Conservation (phyloP, 345 rosid species). For the Gynandropsis gynandra region DNA sequence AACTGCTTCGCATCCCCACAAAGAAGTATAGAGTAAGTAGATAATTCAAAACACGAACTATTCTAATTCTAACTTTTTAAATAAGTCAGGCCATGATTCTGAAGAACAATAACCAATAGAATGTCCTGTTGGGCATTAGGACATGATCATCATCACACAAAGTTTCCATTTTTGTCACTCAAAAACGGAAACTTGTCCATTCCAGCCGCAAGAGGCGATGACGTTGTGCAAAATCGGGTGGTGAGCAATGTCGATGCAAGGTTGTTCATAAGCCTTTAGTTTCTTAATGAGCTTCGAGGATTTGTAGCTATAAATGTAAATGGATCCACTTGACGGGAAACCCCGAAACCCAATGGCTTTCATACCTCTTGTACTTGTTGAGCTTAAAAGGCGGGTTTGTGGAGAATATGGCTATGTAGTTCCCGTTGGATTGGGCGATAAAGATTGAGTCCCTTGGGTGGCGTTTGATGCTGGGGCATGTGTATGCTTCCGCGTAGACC, state of each 20-base stretch:
- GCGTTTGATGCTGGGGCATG: constrained; percentile 60
- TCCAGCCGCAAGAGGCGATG: constrained; percentile 72
- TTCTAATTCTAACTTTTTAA: too few relatives aligned
- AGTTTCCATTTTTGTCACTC: too few relatives aligned
- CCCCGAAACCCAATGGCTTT: constrained; percentile 72
- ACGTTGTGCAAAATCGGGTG: constrained; percentile 60
- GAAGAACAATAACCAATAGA: too few relatives aligned
- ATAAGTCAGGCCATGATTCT: too few relatives aligned
- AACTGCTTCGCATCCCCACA: too few relatives aligned
- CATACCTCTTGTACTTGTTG: constrained; percentile 66
- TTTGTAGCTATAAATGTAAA: constrained; percentile 45
- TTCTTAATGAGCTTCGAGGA: constrained; percentile 46
- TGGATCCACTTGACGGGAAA: constrained; percentile 70
- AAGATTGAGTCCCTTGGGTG: constrained; percentile 66
- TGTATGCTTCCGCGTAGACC: constrained; percentile 84
- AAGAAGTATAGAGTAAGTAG: too few relatives aligned
- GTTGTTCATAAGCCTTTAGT: constrained; percentile 56
- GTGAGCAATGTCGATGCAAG: constrained; percentile 59
- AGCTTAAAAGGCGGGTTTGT: constrained; percentile 69
- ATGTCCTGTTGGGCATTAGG: too few relatives aligned
- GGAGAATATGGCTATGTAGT: constrained; percentile 83
- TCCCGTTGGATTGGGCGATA: constrained; percentile 78
- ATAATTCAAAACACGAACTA: too few relatives aligned
- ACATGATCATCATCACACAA: too few relatives aligned
- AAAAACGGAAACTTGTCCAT: constrained; percentile 39